Base-by-base conservation (phyloP, 73 alveolate genomes). In the Paramecium sonneborni region DNA sequence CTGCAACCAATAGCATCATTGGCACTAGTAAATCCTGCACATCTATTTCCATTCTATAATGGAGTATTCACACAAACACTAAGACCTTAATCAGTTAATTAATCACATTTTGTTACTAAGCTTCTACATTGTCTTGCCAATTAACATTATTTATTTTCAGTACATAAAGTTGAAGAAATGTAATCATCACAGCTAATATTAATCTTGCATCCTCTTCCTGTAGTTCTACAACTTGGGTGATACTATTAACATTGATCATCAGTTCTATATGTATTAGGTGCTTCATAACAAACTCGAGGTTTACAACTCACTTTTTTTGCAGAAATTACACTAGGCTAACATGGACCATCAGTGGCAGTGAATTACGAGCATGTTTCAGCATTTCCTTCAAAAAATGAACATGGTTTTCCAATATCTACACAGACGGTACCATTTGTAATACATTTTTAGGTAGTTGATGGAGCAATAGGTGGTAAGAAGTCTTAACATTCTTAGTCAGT, bases 311-410 rank as follows among this genome's bases (percentile, higher is more conserved):
- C 69, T n/a, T 20, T 11, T n/a, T 46, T 2, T 43, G 90, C 55
- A 12, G 90, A 37, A 34, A 24, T 41, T 3, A 62, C 12, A 34
- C 48, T 62, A 1, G 67, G 20, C 41, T 79, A 18, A 24, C 90
- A 79, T 24, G 90, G 90, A 11, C 90, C 90, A 79, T 79, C 90
- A 20, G 30, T 44, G 10, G 90, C 90, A 9, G 90, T 79, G 90
- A 79, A 79, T 6, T 3, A 4, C 0, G 0, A 9, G 6, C 90
- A 79, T 9, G 26, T 23, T 0, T 10, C 44, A 37, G 9, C 48
- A 23, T 9, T 41, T 26, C 90, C 90, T 12, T 4, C 20, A 34
- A 79, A 79, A n/a, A 15, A 23, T 15, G 76, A 43, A 43, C 90
- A 79, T 9, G 43, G 6, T 26, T 44, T 21, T 39, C 74, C 74